Conservation (phyloP, 208 protist species). For the Tetramitus jugosus region DNA sequence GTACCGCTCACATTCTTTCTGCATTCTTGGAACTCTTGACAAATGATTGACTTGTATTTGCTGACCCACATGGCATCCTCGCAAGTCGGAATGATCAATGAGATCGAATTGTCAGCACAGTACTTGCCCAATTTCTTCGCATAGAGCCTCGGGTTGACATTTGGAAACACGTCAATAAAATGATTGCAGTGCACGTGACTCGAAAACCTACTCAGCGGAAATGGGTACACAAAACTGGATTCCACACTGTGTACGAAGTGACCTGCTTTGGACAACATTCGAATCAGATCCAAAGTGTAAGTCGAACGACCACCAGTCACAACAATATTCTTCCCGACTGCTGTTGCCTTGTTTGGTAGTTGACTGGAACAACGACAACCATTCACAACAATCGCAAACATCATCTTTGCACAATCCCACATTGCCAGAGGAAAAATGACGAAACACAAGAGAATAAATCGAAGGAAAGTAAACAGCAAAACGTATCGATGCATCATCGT, state of each 20-base stretch:
- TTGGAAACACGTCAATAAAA: neutral
- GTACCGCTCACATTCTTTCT: no score
- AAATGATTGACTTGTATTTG: neutral
- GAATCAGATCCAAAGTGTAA: neutral
- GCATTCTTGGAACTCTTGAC: neutral
- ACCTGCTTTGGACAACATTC: neutral
- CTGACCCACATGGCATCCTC: neutral
- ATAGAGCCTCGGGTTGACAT: neutral
- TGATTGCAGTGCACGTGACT: neutral
- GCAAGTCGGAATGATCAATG: neutral
- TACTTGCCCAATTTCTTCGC: neutral
- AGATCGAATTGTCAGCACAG: neutral
- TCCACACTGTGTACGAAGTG: neutral
- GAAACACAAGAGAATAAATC: no score
- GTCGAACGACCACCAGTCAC: neutral
- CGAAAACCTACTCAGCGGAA: neutral
- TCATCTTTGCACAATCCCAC: no score
- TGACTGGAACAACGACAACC: no score
- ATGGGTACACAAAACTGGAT: neutral
- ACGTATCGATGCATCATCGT: no score
- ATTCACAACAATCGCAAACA: no score
- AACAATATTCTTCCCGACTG: neutral
- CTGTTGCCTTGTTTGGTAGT: no score
- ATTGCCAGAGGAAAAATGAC: no score
- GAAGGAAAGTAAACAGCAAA: no score